Evolutionary conservation across 139 green algal genomes (phyloP).

Genomic region (Dunaliella primolecta): DNA sequence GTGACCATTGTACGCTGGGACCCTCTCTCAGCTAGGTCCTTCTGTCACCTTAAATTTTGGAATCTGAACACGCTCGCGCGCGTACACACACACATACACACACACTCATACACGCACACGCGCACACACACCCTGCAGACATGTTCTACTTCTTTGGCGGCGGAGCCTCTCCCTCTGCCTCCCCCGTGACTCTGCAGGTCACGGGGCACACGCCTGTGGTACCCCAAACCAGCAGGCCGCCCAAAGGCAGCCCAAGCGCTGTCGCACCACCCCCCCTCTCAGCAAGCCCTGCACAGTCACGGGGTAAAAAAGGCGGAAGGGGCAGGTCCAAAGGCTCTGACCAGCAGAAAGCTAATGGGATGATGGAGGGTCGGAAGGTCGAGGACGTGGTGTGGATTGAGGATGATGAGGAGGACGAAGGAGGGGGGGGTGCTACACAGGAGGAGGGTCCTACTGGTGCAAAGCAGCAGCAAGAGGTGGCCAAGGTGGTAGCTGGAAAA

Average conservation of each 20-base stretch:
- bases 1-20: too few relatives aligned
- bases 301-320: too few relatives aligned
- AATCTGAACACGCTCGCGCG: too few relatives aligned
- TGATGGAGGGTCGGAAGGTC: background rate
- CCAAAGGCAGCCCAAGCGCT: background rate
- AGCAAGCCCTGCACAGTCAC: background rate
- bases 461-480: too few relatives aligned
- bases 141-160: conserved; percentile 82
- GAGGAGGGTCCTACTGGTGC: background rate
- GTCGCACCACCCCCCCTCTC: background rate
- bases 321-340: too few relatives aligned
- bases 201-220: too few relatives aligned
- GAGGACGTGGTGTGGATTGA: background rate
- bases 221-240: background rate
- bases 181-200: background rate
- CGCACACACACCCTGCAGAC: too few relatives aligned
- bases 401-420: background rate
- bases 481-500: too few relatives aligned
- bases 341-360: background rate
- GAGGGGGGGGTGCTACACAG: background rate
- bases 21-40: too few relatives aligned
- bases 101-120: too few relatives aligned
- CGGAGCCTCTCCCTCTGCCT: background rate
- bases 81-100: too few relatives aligned
- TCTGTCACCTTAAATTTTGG: too few relatives aligned